A percentile compares a stretch with the other conserved stretches of the same genome.
phyloP scores from a whole-genome alignment of 306 rosid species.

The Elaeagnus macrophylla region DNA sequence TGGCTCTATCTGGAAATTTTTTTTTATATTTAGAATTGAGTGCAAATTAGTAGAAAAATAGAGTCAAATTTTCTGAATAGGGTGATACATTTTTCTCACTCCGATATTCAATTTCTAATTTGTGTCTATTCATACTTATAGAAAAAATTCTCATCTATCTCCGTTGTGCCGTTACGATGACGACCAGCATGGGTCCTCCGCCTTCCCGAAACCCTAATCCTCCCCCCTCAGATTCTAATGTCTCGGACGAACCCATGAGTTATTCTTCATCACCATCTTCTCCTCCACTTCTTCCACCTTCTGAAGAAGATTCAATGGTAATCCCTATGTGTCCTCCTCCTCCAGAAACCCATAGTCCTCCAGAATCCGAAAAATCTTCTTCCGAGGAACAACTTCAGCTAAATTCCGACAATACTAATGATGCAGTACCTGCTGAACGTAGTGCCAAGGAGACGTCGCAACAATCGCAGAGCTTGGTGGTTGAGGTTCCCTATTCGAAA shows the following conservation, averaged over 20 bases:
- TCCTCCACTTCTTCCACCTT: neutral
- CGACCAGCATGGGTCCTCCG: conserved; percentile 59
- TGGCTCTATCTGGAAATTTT: neutral
- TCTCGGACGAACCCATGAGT: conserved; percentile 6
- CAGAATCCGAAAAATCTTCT: conserved; percentile 5
- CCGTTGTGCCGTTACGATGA: conserved; percentile 26
- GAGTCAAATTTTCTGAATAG: too few relatives aligned
- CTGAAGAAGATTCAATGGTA: conserved; percentile 5
- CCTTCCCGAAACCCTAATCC: conserved; percentile 40
- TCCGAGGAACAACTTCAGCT: conserved; percentile 8
- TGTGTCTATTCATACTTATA: too few relatives aligned
- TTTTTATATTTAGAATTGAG: too few relatives aligned
- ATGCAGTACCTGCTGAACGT: conserved; percentile 14
- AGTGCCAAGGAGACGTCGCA: conserved; percentile 16
- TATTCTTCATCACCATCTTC: conserved; percentile 16
- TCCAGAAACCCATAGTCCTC: conserved; percentile 12
- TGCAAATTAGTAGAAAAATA: too few relatives aligned
- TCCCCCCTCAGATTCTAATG: conserved; percentile 14
- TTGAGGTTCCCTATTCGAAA: conserved; percentile 57
- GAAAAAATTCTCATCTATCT: too few relatives aligned
- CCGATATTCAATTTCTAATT: too few relatives aligned
- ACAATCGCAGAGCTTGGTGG: conserved; percentile 24
- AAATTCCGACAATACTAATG: conserved; percentile 10
- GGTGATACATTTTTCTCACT: too few relatives aligned
- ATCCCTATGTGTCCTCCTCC: conserved; percentile 35